Evolutionary conservation across 2,329 filamentous ascomycete genomes (phyloP).

Genomic region (Ilyonectria robusta): DNA sequence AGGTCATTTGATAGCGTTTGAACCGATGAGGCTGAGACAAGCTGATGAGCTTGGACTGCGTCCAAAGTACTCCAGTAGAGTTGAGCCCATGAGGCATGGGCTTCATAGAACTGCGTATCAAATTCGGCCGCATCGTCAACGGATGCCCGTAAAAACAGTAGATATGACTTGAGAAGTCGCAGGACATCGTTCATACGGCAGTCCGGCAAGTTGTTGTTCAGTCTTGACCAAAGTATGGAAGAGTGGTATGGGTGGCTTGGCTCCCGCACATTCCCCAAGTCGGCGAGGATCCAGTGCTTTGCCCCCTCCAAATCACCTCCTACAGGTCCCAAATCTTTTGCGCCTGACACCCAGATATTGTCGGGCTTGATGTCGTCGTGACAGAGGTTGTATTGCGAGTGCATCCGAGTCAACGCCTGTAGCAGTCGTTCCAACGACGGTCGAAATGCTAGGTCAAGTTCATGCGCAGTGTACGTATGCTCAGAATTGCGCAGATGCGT

Average conservation of each 20-base stretch:
- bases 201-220: slow-evolving; percentile 48
- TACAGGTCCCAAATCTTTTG: neutral
- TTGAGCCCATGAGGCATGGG: slow-evolving; percentile 36
- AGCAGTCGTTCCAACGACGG: slow-evolving; percentile 49
- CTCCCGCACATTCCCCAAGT: slow-evolving; percentile 52
- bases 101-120: slow-evolving; percentile 45
- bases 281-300: slow-evolving; percentile 50
- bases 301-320: slow-evolving; percentile 17
- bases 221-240: slow-evolving; percentile 48
- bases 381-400: slow-evolving; percentile 45
- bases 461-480: slow-evolving; percentile 34
- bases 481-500: slow-evolving; percentile 37
- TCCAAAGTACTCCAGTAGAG: slow-evolving; percentile 47
- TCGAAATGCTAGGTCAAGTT: slow-evolving; percentile 49
- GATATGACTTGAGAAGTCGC: slow-evolving; percentile 50
- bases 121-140: slow-evolving; percentile 40
- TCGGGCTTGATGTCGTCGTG: slow-evolving; percentile 53
- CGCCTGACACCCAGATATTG: slow-evolving; percentile 49
- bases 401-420: slow-evolving; percentile 44
- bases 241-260: slow-evolving; percentile 49
- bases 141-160: slow-evolving; percentile 47
- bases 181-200: slow-evolving; percentile 52
- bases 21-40: slow-evolving; percentile 19
- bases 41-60: slow-evolving; percentile 13
- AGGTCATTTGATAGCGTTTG: slow-evolving; percentile 11